Conservation (phyloP, 768 basidiomycete species). For the Suillus placidus region DNA sequence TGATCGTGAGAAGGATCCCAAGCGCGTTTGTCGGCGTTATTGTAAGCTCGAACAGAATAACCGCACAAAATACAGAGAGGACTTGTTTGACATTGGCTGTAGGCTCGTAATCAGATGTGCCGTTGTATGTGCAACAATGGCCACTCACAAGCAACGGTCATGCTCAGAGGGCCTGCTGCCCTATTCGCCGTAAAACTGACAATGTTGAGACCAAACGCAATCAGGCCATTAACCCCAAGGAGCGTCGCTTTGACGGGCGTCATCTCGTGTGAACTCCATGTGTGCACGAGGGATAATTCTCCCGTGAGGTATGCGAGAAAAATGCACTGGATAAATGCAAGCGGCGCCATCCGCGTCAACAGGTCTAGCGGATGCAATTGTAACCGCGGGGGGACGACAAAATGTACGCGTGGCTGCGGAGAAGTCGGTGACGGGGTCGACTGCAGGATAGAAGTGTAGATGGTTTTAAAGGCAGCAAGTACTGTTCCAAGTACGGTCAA, state of each 20-base stretch:
- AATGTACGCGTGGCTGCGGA: constrained; percentile 22
- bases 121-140: background rate
- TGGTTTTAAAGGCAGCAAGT: constrained; percentile 92
- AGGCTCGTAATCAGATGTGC: constrained; percentile 13
- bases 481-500: constrained; percentile 90
- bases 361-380: constrained; percentile 80
- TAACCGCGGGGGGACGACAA: constrained; percentile 37
- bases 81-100: constrained; percentile 93
- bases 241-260: constrained; percentile 47
- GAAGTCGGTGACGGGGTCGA: constrained; percentile 34
- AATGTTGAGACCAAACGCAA: constrained; percentile 93
- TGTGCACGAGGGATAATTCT: constrained; percentile 68
- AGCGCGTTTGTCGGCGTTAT: constrained; percentile 79
- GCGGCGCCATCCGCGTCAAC: constrained; percentile 85
- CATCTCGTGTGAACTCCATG: constrained; percentile 47
- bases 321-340: constrained; percentile 88
- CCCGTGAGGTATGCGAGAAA: constrained; percentile 77
- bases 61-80: constrained; percentile 82
- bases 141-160: constrained; percentile 83
- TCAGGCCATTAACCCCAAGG: constrained; percentile 74
- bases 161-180: constrained; percentile 84
- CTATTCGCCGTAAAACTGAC: constrained; percentile 97
- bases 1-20: constrained; percentile 82
- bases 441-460: constrained; percentile 84
- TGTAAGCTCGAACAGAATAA: constrained; percentile 78